Base-by-base conservation (phyloP, 495 filamentous ascomycete species). In the Tuber aestivum region DNA sequence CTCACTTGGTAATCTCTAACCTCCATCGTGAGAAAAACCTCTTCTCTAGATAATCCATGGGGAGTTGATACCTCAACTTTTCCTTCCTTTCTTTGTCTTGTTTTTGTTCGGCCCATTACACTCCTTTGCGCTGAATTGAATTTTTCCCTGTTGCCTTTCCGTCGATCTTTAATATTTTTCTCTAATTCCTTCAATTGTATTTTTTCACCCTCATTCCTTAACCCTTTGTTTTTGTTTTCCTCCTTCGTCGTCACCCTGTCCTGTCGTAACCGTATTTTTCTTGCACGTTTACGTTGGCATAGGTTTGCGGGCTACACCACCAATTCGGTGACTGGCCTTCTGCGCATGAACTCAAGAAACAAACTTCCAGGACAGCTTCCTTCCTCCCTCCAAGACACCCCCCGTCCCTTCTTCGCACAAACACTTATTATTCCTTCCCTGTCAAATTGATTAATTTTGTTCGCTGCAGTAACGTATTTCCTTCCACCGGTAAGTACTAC, bases 101-200 rank as follows among this genome's bases (percentile, higher is more conserved):
- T 72, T 35, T 72, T 72, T 68, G 37, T 35, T 44, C 16, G n/a
- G 2, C 35, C 27, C 14, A 35, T 27, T 65, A 65, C 56, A 35
- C 56, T 65, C 56, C 27, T 65, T 70, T 79, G 56, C 27, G 77
- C 70, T 72, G 78, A 79, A 70, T 45, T 61, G n/a, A 61, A 4
- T 32, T 61, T 61, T 61, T 35, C 32, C 56, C 75, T 27, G 79
- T 72, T 32, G 27, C 41, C 42, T 27, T 65, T 68, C 72, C n/a
- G 7, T 70, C 74, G 50, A 45, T 77, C 72, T 75, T 68, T 79
- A 75, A n/a, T 75, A 48, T 74, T 76, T 70, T 45, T 21, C 42
- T 75, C 27, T 10, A 44, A 23, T 37, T 73, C 69, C 37, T 70
- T 41, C 50, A 41, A 37, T 72, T 73, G 21, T 69, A 9, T 70